Evolutionary conservation across 345 rosid species (phyloP), one percentile per base, ranked within the genome.

Genomic region (Boechera stricta): DNA sequence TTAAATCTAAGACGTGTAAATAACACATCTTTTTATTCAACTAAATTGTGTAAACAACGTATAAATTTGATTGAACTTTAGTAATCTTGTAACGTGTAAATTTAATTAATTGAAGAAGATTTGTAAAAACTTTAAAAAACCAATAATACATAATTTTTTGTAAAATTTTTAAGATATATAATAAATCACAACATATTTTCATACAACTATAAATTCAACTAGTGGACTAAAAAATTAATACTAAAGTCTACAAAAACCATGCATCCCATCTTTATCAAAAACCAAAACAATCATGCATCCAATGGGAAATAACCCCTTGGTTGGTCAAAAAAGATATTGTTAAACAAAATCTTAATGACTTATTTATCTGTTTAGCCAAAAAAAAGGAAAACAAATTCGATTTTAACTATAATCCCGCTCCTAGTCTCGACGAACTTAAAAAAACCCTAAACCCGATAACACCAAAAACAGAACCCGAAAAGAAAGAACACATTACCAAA

Each of bases 401-500:
- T 69, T 7, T 5, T 75, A 45, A 66, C 58, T 67, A 58, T 33
- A 75, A 67, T 67, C 54, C 73, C 68, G 62, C 74, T 52, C 63
- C 2, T 28, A 70, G 26, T 58, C 56, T 72, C 49, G 77, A 36
- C 63, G 28, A 66, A 56, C 31, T 45, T 48, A 47, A 44, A 47
- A 18, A 53, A 44, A 28, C 64, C 53, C 74, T 42, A 73, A 67
- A 67, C 78, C 73, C 81, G 64, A 78, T 41, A 24, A 21, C 41
- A 33, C 63, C 63, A 55, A 41, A 58, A 71, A 53, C 77, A 72
- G 77, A 78, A 72, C 73, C 77, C 73, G 73, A 78, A 71, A 64
- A 66, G 41, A 78, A 78, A 67, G 69, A 66, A 53, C 57, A 77
- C 67, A 78, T 57, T 41, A 42, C 69, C 10, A 73, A 79, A 73